phyloP scores from a whole-genome alignment of 768 basidiomycete species.

The Suillus clintonianus region DNA sequence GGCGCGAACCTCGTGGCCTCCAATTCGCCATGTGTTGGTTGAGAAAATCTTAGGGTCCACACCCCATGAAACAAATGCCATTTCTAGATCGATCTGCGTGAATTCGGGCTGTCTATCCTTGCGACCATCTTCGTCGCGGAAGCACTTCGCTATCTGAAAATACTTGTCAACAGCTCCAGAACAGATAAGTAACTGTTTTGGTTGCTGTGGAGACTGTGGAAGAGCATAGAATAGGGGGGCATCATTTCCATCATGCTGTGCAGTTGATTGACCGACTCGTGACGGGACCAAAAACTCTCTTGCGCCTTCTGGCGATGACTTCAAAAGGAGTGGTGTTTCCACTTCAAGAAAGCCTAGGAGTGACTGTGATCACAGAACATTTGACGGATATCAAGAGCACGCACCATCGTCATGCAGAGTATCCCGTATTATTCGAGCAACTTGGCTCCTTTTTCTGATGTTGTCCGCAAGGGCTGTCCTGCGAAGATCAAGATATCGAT shows the following conservation, averaged over 20 bases:
- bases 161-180: slow-evolving; percentile 90
- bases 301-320: slow-evolving; percentile 93
- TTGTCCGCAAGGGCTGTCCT: slow-evolving; percentile 73
- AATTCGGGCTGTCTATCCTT: slow-evolving; percentile 97
- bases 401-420: slow-evolving; percentile 74
- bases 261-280: slow-evolving; percentile 45
- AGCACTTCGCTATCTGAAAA: slow-evolving; percentile 92
- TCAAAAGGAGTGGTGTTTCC: slow-evolving; percentile 88
- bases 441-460: slow-evolving; percentile 76
- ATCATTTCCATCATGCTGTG: slow-evolving; percentile 8
- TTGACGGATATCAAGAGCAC: slow-evolving; percentile 17
- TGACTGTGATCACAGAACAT: slow-evolving; percentile 9
- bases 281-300: slow-evolving; percentile 91
- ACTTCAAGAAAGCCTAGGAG: slow-evolving; percentile 84
- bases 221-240: slow-evolving; percentile 77
- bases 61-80: slow-evolving; percentile 92
- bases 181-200: slow-evolving; percentile 89
- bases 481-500: slow-evolving; percentile 89
- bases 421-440: slow-evolving; percentile 77
- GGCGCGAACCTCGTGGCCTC: slow-evolving; percentile 78
- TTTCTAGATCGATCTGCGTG: slow-evolving; percentile 95
- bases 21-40: slow-evolving; percentile 72
- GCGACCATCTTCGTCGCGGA: slow-evolving; percentile 93
- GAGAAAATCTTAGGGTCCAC: slow-evolving; percentile 16
- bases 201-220: slow-evolving; percentile 94